Conservation (phyloP, 768 basidiomycete species). For the Gloeopeniophorella convolvens region DNA sequence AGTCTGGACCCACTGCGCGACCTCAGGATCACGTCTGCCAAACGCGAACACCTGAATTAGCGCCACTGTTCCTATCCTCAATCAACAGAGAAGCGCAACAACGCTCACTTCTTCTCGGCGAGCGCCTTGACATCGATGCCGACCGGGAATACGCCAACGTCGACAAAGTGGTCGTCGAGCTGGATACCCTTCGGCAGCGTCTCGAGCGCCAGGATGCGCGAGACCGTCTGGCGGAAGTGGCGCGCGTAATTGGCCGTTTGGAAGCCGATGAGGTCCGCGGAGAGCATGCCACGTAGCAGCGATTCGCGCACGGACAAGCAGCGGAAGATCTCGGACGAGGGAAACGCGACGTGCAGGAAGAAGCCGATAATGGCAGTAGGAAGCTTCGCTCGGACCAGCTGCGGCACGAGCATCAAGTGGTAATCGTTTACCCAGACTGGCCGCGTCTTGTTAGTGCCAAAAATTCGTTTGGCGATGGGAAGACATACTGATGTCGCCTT, state of each 20-base stretch:
- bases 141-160: constrained; percentile 87
- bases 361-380: constrained; percentile 72
- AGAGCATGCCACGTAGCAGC: constrained; percentile 84
- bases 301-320: constrained; percentile 76
- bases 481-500: constrained; percentile 72
- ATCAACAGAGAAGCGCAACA: not conserved
- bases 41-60: constrained; percentile 14
- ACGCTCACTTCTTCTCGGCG: constrained; percentile 54
- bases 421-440: constrained; percentile 89
- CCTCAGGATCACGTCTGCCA: constrained; percentile 62
- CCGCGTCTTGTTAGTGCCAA: constrained; percentile 6
- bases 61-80: not conserved
- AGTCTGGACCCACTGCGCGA: constrained; percentile 73
- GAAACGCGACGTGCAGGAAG: constrained; percentile 97
- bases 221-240: constrained; percentile 82
- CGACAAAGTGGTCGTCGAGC: constrained; percentile 63
- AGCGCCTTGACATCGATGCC: constrained; percentile 75
- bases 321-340: constrained; percentile 91
- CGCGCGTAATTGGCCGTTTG: constrained; percentile 80
- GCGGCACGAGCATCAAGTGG: constrained; percentile 89
- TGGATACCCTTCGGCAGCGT: constrained; percentile 81
- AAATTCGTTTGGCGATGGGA: not conserved
- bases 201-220: constrained; percentile 72
- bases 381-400: constrained; percentile 68
- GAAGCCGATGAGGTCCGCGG: constrained; percentile 89